These are phyloP conservation scores for Neoboletus subvelutipes DNA, from an alignment of 768 basidiomycete species.

Conservation along the genomic window DNA sequence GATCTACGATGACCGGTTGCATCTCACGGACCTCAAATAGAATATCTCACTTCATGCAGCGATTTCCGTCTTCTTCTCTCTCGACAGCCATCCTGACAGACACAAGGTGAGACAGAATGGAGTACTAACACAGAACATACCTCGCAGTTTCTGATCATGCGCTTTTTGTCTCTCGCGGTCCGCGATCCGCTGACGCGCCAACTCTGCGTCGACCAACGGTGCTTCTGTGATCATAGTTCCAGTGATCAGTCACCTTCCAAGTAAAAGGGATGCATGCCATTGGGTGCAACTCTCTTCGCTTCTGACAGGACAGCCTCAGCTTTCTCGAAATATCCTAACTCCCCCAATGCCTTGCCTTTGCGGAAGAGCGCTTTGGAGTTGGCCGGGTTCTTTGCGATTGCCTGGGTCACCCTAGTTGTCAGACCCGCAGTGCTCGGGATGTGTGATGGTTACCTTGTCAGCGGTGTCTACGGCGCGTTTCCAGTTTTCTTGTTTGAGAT, in stretches of 20 bases:
- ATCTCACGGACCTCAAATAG: not conserved
- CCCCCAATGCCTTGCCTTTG: conserved; percentile 77
- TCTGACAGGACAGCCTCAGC: conserved; percentile 65
- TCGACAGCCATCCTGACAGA: conserved; percentile 32
- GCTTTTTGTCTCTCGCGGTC: conserved; percentile 68
- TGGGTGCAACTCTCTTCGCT: conserved; percentile 59
- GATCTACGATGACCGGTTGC: not conserved
- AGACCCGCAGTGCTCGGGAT: not conserved
- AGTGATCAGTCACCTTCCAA: not conserved
- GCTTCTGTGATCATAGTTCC: conserved; percentile 43
- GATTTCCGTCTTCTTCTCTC: conserved; percentile 29
- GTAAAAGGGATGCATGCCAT: conserved; percentile 40
- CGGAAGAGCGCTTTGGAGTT: conserved; percentile 81
- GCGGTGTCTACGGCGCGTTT: conserved; percentile 77
- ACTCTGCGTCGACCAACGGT: conserved; percentile 59
- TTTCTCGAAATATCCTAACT: conserved; percentile 74
- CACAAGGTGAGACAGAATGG: conserved; percentile 2
- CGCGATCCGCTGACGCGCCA: conserved; percentile 54
- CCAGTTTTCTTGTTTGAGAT: conserved; percentile 80
- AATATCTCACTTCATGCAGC: conserved; percentile 3
- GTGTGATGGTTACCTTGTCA: conserved; percentile 53
- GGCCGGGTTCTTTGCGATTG: conserved; percentile 67
- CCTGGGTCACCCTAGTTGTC: conserved; percentile 40
- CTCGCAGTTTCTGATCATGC: conserved; percentile 73
- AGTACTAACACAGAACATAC: conserved; percentile 33